phyloP scores from a whole-genome alignment of 192 early-diverging fungal species.

The Backusella australiensis region DNA sequence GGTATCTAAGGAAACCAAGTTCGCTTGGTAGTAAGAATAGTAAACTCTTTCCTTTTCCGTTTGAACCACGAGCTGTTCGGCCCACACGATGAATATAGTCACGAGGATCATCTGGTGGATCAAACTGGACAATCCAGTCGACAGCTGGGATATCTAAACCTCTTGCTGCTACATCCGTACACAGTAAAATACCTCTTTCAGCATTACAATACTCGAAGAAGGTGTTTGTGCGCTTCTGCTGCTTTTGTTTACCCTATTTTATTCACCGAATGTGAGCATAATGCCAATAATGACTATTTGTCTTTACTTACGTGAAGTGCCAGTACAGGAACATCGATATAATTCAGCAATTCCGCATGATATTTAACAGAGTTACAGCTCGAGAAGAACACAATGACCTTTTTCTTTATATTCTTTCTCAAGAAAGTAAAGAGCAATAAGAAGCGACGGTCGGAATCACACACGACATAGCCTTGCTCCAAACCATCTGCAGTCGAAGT shows the following conservation, averaged over 20 bases:
- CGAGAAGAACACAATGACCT: constrained; percentile 98
- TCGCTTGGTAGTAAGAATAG: constrained; percentile 94
- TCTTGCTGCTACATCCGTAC: constrained; percentile 97
- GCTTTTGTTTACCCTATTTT: constrained; percentile 85
- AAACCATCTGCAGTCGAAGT: constrained; percentile 93
- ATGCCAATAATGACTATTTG: background rate
- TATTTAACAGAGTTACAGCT: constrained; percentile 98
- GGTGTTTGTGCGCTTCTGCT: constrained; percentile 97
- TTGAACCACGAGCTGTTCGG: constrained; percentile 87
- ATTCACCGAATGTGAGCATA: background rate
- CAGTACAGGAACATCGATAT: constrained; percentile 98
- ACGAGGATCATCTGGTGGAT: constrained; percentile 99
- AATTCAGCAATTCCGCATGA: constrained; percentile 96
- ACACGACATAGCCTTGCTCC: constrained; percentile 97
- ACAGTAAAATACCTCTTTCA: constrained; percentile 89
- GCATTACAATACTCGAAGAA: constrained; percentile 99
- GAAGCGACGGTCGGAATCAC: constrained; percentile 90
- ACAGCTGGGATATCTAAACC: constrained; percentile 97
- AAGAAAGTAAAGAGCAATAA: constrained; percentile 97
- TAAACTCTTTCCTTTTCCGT: constrained; percentile 84
- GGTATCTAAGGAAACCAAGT: constrained; percentile 91
- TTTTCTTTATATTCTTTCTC: constrained; percentile 95
- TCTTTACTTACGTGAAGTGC: constrained; percentile 80
- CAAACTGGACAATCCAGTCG: constrained; percentile 99
- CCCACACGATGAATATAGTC: constrained; percentile 97